A percentile compares a stretch with the other conserved stretches of the same genome.
phyloP scores from a whole-genome alignment of 495 filamentous ascomycete genomes.

The Xylaria nigripes region DNA sequence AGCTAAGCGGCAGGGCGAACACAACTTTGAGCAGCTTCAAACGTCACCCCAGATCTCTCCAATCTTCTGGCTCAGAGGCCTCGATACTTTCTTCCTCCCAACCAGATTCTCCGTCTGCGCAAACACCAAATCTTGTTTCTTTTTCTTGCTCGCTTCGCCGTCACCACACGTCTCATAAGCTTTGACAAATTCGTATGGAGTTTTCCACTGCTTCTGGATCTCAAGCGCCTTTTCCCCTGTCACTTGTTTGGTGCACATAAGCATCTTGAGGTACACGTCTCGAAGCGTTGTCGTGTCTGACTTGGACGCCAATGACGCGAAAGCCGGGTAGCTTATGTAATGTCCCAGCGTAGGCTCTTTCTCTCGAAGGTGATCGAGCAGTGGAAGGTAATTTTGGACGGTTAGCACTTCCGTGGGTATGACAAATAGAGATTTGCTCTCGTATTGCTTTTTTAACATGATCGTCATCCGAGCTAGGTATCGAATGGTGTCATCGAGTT shows the following conservation, averaged over 20 bases:
- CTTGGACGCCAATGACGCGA: constrained; percentile 64
- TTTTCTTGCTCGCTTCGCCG: constrained; percentile 39
- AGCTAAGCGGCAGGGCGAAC: neutral
- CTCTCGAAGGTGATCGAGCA: constrained; percentile 48
- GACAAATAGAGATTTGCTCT: constrained; percentile 42
- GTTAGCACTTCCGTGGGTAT: constrained; percentile 61
- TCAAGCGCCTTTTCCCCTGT: constrained; percentile 75
- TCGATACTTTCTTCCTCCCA: constrained; percentile 60
- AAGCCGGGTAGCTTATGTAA: constrained; percentile 64
- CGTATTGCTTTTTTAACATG: constrained; percentile 58
- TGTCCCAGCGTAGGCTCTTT: constrained; percentile 43
- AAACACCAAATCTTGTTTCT: constrained; percentile 46
- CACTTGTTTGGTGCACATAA: constrained; percentile 75
- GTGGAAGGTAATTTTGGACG: constrained; percentile 60
- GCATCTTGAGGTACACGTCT: constrained; percentile 76
- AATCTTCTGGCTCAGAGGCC: constrained; percentile 57
- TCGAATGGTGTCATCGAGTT: constrained; percentile 71
- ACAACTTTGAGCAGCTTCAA: neutral
- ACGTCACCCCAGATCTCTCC: constrained; percentile 62
- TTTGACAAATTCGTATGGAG: constrained; percentile 59
- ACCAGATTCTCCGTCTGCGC: constrained; percentile 47
- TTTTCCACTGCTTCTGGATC: constrained; percentile 68
- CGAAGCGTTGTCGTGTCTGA: constrained; percentile 63
- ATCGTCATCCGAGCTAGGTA: constrained; percentile 72
- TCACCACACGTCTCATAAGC: constrained; percentile 50